These are phyloP conservation scores for Suhomyces coccinellae DNA, from an alignment of 1,139 yeast genomes.

Conservation along the genomic window DNA sequence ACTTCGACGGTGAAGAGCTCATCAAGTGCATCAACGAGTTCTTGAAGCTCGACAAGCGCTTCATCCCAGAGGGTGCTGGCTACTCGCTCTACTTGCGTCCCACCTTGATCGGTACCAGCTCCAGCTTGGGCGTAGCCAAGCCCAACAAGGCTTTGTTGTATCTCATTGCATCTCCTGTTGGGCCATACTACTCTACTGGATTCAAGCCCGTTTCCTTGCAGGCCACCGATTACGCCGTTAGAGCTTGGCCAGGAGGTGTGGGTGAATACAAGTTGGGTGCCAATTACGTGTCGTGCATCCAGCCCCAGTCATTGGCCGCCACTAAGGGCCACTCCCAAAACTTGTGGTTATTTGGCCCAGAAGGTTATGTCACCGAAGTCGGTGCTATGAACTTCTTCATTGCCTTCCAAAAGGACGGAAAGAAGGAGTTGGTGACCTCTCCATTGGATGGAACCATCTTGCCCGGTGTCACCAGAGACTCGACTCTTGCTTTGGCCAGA, in stretches of 20 bases:
- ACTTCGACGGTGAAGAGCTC: slow-evolving; percentile 76
- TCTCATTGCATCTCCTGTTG: slow-evolving; percentile 93
- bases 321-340: slow-evolving; percentile 89
- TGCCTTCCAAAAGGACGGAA: slow-evolving; percentile 76
- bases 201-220: slow-evolving; percentile 92
- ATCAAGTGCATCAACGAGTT: slow-evolving; percentile 72
- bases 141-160: slow-evolving; percentile 81
- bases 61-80: slow-evolving; percentile 83
- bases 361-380: slow-evolving; percentile 88
- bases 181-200: slow-evolving; percentile 87
- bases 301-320: slow-evolving; percentile 88
- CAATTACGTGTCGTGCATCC: slow-evolving; percentile 92
- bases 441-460: slow-evolving; percentile 96
- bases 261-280: slow-evolving; percentile 97
- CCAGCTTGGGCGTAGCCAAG: slow-evolving; percentile 77
- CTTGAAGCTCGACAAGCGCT: slow-evolving; percentile 67
- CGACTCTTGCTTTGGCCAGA: slow-evolving; percentile 73
- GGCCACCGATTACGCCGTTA: slow-evolving; percentile 91
- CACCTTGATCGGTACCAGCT: slow-evolving; percentile 88
- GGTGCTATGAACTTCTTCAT: slow-evolving; percentile 97
- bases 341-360: slow-evolving; percentile 93
- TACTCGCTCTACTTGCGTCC: slow-evolving; percentile 93
- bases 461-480: slow-evolving; percentile 96
- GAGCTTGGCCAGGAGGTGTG: slow-evolving; percentile 99
- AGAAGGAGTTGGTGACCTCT: slow-evolving; percentile 90